phyloP scores from a whole-genome alignment of 371 early-diverging fungal species.

The Apophysomyces elegans region DNA sequence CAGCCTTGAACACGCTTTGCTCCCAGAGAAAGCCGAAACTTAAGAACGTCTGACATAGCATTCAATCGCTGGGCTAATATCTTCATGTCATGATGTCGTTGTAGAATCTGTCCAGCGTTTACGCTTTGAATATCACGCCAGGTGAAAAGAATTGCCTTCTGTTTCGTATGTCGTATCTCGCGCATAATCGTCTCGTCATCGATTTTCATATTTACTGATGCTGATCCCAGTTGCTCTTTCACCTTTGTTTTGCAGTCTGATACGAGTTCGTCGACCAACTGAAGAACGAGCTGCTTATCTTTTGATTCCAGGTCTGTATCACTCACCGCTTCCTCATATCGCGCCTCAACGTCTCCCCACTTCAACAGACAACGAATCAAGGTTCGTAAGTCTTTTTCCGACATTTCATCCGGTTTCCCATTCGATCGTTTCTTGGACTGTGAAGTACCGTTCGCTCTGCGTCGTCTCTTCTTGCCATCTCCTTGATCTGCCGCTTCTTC shows the following conservation, averaged over 20 bases:
- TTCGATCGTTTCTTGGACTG: constrained; percentile 14
- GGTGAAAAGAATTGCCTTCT: constrained; percentile 79
- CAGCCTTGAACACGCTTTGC: constrained; percentile 88
- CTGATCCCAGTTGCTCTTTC: constrained; percentile 46
- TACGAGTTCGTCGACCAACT: constrained; percentile 64
- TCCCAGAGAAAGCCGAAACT: constrained; percentile 68
- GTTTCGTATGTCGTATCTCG: constrained; percentile 62
- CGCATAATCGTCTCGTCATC: constrained; percentile 51
- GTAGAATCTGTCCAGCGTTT: constrained; percentile 80
- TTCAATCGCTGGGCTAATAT: constrained; percentile 43
- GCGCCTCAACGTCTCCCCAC: constrained; percentile 79
- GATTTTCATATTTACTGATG: constrained; percentile 33
- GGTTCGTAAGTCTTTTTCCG: constrained; percentile 82
- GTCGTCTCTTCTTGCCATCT: constrained; percentile 13
- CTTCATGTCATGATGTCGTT: constrained; percentile 63
- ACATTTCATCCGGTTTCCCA: constrained; percentile 51
- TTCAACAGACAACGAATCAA: constrained; percentile 79
- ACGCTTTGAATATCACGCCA: constrained; percentile 82
- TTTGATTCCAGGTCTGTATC: constrained; percentile 82
- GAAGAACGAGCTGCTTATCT: constrained; percentile 64
- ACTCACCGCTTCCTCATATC: constrained; percentile 77
- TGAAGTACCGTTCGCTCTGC: constrained; percentile 7
- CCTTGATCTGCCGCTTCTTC: constrained; percentile 28
- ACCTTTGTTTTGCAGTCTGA: constrained; percentile 76
- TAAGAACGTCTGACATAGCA: constrained; percentile 27